Conservation (phyloP, 1,284 basidiomycete species). For the Hymenochaete sp. region DNA sequence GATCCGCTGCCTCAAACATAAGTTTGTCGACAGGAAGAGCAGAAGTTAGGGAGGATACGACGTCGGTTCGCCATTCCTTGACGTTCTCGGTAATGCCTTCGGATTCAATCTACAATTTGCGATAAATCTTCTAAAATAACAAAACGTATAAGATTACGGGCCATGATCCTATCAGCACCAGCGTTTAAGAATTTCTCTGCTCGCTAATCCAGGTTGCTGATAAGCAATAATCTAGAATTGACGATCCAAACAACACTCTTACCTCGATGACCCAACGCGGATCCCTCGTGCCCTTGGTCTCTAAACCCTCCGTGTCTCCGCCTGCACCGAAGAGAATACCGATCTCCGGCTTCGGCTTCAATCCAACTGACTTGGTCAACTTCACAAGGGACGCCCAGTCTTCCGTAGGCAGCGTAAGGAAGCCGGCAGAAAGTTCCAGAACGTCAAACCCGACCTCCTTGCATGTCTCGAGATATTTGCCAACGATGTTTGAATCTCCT, state of each 20-base stretch:
- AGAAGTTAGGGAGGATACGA: constrained; percentile 35
- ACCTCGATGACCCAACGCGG: constrained; percentile 35
- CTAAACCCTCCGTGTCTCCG: constrained; percentile 36
- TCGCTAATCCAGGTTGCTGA: constrained; percentile 22
- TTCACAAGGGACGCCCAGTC: constrained; percentile 38
- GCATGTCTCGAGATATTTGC: constrained; percentile 33
- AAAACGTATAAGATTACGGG: constrained; percentile 15
- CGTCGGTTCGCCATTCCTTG: constrained; percentile 34
- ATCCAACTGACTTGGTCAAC: constrained; percentile 32
- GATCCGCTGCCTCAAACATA: constrained; percentile 42
- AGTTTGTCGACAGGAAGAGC: constrained; percentile 36
- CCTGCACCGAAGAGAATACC: constrained; percentile 40
- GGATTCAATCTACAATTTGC: constrained; percentile 31
- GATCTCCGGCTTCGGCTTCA: constrained; percentile 40
- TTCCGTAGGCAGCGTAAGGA: constrained; percentile 38
- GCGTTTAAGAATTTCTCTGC: constrained; percentile 36
- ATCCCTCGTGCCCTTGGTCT: constrained; percentile 34
- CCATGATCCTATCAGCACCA: constrained; percentile 25
- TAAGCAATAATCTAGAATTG: background rate
- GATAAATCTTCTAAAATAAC: background rate
- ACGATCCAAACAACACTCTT: background rate
- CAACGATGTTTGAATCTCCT: constrained; percentile 29
- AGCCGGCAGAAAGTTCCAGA: constrained; percentile 37
- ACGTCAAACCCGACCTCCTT: constrained; percentile 39
- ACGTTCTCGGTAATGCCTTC: constrained; percentile 44